Conservation (phyloP, 139 green algal species). For the Trebouxia sp. region DNA sequence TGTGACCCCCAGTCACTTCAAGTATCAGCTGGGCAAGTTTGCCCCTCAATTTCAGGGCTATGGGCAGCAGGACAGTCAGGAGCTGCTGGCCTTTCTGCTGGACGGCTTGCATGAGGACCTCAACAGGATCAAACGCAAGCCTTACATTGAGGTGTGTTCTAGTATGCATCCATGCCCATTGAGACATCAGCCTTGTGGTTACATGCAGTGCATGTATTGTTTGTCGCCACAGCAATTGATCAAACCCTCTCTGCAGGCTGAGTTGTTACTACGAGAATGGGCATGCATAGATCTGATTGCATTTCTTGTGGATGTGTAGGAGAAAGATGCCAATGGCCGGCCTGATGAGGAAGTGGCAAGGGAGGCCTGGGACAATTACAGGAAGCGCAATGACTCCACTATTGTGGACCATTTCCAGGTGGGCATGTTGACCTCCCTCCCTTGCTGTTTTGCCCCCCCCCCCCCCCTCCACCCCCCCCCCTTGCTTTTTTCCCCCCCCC, state of each 20-base stretch:
- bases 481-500: too few species aligned
- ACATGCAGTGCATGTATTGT: neutral
- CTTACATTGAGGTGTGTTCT: constrained; percentile 81
- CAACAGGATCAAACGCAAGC: constrained; percentile 91
- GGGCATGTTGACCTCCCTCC: neutral
- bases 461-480: too few species aligned
- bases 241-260: neutral
- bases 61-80: constrained; percentile 91
- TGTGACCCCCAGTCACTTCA: constrained; percentile 78
- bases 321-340: constrained; percentile 72
- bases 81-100: constrained; percentile 94
- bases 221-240: neutral
- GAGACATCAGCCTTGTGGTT: too few species aligned
- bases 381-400: constrained; percentile 84
- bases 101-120: constrained; percentile 97
- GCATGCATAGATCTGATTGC: neutral
- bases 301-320: constrained; percentile 8
- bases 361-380: constrained; percentile 84
- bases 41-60: constrained; percentile 93
- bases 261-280: neutral
- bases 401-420: constrained; percentile 92
- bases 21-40: constrained; percentile 81
- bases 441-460: too few species aligned
- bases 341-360: constrained; percentile 82
- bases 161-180: too few species aligned